Base-by-base conservation (phyloP, 2,329 filamentous ascomycete genomes). In the Arthrobotrys iridis region DNA sequence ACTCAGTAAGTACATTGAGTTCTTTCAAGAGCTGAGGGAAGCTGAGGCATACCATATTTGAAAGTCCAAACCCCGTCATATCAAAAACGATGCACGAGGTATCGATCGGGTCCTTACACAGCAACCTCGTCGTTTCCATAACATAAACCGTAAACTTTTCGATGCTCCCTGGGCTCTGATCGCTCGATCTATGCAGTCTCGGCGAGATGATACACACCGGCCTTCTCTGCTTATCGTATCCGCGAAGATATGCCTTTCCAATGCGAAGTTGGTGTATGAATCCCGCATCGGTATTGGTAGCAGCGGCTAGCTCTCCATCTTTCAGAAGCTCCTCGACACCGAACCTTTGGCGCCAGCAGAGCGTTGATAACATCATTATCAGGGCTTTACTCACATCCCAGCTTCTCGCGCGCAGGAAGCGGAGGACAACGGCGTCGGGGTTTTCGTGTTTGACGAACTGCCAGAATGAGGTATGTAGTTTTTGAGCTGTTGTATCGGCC, bases 321-420 rank as follows among this genome's bases (percentile, higher is more conserved):
- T 83, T 83, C 86, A 96, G 91, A 79, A 99, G 90, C 78, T 96
- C 92, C 71, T 92, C 90, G 80, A 98, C 95, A 64, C 92, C 89
- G 86, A 95, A 90, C 72, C 96, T 92, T 33, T 87, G 85, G 65
- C 88, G 88, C 95, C 95, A 99, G 81, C 92, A 90, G 87, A 98
- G 91, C 0, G 95, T 96, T 1, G 93, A 93, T 46, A 99, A 87
- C 81, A 97, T 84, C 95, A 98, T 98, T 78, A 96, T 87, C 26
- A 98, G 86, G 3, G 95, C 94, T 81, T 92, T 93, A 59, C 96
- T 90, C n/a, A 96, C 89, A 81, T 98, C 93, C 95, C 95, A 99
- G 83, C 96, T 96, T 41, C 93, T 87, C 11, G 93, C 93, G 58
- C 93, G 87, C 67, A 97, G 84, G 82, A 96, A 97, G 41, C 93